Evolutionary conservation across 2,329 filamentous ascomycete species (phyloP).

Genomic region (Fusarium nurragi): DNA sequence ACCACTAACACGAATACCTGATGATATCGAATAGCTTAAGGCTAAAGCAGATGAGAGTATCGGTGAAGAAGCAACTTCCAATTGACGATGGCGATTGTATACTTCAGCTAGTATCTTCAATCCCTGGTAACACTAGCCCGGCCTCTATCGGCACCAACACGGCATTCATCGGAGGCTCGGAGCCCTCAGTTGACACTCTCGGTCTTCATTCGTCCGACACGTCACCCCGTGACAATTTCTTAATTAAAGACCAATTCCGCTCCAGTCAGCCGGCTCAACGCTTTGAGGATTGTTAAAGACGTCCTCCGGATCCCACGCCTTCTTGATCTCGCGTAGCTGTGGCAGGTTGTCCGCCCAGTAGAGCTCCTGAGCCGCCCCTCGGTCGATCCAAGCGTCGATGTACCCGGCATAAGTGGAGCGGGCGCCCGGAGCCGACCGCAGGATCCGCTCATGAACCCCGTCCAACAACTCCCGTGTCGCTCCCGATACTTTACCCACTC

Average conservation of each 20-base stretch:
- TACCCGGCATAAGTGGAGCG: slow-evolving; percentile 70
- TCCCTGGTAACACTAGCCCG: neutral
- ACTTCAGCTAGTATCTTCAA: neutral
- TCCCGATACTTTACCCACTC: slow-evolving; percentile 56
- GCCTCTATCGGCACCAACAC: slow-evolving; percentile 28
- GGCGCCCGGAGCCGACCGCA: slow-evolving; percentile 42
- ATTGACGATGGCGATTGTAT: neutral
- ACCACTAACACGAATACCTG: neutral
- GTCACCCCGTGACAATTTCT: neutral
- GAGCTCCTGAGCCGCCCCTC: slow-evolving; percentile 47
- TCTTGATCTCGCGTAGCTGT: slow-evolving; percentile 50
- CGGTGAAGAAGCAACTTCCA: neutral
- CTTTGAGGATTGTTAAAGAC: slow-evolving; percentile 54
- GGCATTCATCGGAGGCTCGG: slow-evolving; percentile 17
- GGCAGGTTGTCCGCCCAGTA: slow-evolving; percentile 53
- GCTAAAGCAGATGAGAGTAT: neutral
- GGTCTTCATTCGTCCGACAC: neutral
- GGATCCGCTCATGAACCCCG: slow-evolving; percentile 59
- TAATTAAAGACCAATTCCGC: slow-evolving; percentile 3
- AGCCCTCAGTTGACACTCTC: slow-evolving; percentile 6
- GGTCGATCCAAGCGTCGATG: slow-evolving; percentile 62
- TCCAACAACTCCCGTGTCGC: slow-evolving; percentile 61
- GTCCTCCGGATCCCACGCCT: slow-evolving; percentile 49
- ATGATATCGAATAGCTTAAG: neutral
- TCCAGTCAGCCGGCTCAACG: slow-evolving; percentile 51